Evolutionary conservation across 257 asterid genomes (phyloP), one percentile per base, ranked within the genome.

Genomic region (Solanum pinnatisectum): DNA sequence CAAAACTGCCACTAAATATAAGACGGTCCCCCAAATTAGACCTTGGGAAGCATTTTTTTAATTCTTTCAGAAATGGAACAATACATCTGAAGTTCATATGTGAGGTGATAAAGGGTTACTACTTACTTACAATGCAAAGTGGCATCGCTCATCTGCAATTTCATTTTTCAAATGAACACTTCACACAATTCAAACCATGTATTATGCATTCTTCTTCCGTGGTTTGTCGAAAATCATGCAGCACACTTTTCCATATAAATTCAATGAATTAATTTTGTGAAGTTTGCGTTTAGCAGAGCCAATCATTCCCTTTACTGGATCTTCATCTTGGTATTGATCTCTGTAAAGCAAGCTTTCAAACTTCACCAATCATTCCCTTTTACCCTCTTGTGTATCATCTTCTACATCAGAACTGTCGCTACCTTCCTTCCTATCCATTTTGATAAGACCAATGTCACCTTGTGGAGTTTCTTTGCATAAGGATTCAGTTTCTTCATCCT

Each of bases 401-500:
- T 95, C 99, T 89, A 46, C 85, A 89, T 94, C 96, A 25, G 95
- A 93, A 70, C 90, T 49, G 25, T 93, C 94, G 13, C 78, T 82
- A 37, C 74, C 93, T 42, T 94, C 96, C 59, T 88, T 90, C 82
- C 85, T 87, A 68, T 93, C 93, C 89, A 91, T 96, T 89, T 93
- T 91, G 84, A 94, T 98, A 89, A 97, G 90, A 88, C 95, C 49
- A 90, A 96, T 95, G 88, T 95, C 95, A 23, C 98, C 96, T 89
- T 91, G 92, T 4, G 98, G 87, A 44, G 90, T 90, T 84, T 92
- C 98, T 91, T 90, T 90, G 89, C 91, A 90, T 70, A 97, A 87
- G 71, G 96, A 87, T 91, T 96, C 96, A 22, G 90, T 85, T 94
- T 97, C 99, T 92, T 95, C 98, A 23, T 94, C 96, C 33, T 96